Percentiles rank a stretch among this genome's conserved stretches.
phyloP scores from a whole-genome alignment of 106 monocot species.

The Dioscorea alata region DNA sequence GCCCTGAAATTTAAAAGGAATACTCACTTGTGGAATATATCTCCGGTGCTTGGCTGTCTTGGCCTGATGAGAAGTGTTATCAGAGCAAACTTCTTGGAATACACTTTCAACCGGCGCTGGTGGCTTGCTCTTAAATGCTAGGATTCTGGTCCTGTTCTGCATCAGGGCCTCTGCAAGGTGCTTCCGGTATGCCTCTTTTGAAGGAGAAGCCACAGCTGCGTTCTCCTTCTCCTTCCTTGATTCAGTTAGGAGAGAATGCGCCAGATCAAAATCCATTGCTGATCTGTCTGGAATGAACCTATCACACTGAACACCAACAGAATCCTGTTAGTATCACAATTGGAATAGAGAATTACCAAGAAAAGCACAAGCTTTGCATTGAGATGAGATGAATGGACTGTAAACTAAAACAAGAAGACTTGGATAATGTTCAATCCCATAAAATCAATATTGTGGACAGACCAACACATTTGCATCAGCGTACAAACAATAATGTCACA shows the following conservation, averaged over 20 bases:
- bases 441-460: no score
- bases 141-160: slow-evolving; percentile 36
- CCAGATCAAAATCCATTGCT: slow-evolving; percentile 57
- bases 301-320: slow-evolving; percentile 24
- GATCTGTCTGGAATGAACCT: slow-evolving; percentile 70
- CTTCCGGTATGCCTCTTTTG: slow-evolving; percentile 47
- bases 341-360: background rate
- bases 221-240: slow-evolving; percentile 49
- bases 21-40: slow-evolving; percentile 55
- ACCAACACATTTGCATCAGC: no score
- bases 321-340: background rate
- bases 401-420: background rate
- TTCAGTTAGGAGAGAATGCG: slow-evolving; percentile 45
- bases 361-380: background rate
- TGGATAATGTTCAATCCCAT: background rate
- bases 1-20: background rate
- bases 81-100: slow-evolving; percentile 9
- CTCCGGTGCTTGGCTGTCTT: slow-evolving; percentile 30
- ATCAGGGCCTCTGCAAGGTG: slow-evolving; percentile 30
- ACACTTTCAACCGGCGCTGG: slow-evolving; percentile 5
- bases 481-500: no score
- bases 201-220: slow-evolving; percentile 24
- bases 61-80: slow-evolving; percentile 15
- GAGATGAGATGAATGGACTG: background rate
- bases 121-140: slow-evolving; percentile 46